Conservation (phyloP, 129 eudicot species). For the Heracleum sosnowskyi region DNA sequence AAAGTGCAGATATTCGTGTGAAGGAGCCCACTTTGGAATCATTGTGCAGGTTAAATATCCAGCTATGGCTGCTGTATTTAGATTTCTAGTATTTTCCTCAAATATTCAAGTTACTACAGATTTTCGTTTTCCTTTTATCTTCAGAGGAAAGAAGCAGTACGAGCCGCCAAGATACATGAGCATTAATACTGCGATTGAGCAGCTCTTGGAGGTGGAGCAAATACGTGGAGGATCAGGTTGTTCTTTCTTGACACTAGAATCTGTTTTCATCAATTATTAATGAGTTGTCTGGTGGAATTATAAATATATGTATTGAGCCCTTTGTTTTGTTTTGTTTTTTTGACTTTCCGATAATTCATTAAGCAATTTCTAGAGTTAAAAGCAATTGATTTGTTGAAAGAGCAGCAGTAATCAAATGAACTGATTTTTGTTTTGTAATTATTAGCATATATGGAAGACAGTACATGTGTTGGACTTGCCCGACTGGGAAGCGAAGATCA, state of each 20-base stretch:
- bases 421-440: background rate
- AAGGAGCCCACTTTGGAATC: constrained; percentile 92
- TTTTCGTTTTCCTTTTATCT: constrained; percentile 7
- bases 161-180: constrained; percentile 95
- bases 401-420: background rate
- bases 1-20: constrained; percentile 75
- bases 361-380: background rate
- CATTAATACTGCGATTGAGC: constrained; percentile 76
- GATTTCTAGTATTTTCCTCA: background rate
- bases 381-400: background rate
- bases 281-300: background rate
- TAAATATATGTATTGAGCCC: background rate
- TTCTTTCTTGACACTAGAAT: background rate
- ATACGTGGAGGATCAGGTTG: constrained; percentile 55
- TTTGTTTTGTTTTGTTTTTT: background rate
- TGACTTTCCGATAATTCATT: background rate
- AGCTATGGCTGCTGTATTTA: background rate
- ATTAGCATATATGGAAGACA: constrained; percentile 65
- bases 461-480: constrained; percentile 83
- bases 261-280: background rate
- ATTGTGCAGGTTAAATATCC: constrained; percentile 61
- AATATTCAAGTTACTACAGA: background rate
- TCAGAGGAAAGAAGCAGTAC: constrained; percentile 76
- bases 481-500: constrained; percentile 88
- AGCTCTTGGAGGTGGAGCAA: constrained; percentile 81